phyloP scores from a whole-genome alignment of 1,284 basidiomycete species.

The Cutaneotrichosporon mucoides region DNA sequence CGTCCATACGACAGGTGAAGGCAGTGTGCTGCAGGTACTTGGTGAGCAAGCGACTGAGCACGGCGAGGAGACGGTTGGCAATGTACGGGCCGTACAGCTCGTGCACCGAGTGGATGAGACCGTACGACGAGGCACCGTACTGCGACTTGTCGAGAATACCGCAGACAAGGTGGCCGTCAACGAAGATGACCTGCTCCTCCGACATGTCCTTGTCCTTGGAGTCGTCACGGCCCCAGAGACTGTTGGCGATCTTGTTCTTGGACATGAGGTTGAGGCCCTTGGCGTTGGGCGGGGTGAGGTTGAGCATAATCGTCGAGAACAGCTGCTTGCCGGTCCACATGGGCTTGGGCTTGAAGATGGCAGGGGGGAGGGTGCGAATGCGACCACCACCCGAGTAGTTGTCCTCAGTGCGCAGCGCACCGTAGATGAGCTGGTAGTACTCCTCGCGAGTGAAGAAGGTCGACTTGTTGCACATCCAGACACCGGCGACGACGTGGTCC shows the following conservation, averaged over 20 bases:
- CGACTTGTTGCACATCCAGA: slow-evolving; percentile 98
- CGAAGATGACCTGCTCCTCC: slow-evolving; percentile 85
- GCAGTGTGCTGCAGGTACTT: slow-evolving; percentile 96
- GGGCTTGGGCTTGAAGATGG: slow-evolving; percentile 84
- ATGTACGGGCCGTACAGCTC: slow-evolving; percentile 91
- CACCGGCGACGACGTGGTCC: slow-evolving; percentile 97
- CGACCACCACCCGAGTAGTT: slow-evolving; percentile 63
- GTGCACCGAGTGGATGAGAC: slow-evolving; percentile 96
- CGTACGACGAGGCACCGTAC: slow-evolving; percentile 93
- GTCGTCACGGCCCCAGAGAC: slow-evolving; percentile 63
- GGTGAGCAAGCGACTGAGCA: slow-evolving; percentile 90
- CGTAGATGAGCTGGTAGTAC: slow-evolving; percentile 95
- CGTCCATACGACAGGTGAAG: slow-evolving; percentile 99
- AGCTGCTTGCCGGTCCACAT: slow-evolving; percentile 99
- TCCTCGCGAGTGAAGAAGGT: slow-evolving; percentile 93
- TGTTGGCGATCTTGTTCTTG: slow-evolving; percentile 79
- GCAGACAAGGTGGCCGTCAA: slow-evolving; percentile 87
- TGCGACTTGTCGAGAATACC: slow-evolving; percentile 97
- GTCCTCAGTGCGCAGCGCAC: slow-evolving; percentile 86
- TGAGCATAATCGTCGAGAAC: slow-evolving; percentile 85
- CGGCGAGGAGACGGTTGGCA: slow-evolving; percentile 87
- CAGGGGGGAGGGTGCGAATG: slow-evolving; percentile 78
- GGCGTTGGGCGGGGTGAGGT: slow-evolving; percentile 78
- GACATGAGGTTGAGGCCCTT: slow-evolving; percentile 81
- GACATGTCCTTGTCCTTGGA: slow-evolving; percentile 49